Percentiles rank a stretch among this genome's conserved stretches.
Evolutionary conservation across 1,284 basidiomycete genomes (phyloP).

Genomic region (Boletus sp.): DNA sequence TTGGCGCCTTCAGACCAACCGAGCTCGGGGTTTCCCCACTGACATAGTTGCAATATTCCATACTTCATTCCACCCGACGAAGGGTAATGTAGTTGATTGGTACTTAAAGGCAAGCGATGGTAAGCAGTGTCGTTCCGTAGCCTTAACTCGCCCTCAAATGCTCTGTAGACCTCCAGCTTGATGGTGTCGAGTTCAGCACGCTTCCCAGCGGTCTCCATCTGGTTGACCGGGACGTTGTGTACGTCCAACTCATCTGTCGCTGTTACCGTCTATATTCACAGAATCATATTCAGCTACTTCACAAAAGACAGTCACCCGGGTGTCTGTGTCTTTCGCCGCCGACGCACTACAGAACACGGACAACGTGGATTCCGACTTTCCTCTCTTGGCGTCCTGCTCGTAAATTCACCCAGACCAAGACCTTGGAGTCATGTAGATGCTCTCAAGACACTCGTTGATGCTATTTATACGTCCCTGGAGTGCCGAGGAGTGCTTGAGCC

Average conservation of each 20-base stretch:
- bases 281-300: constrained; percentile 53
- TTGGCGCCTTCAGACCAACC: not conserved
- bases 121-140: constrained; percentile 27
- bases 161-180: constrained; percentile 56
- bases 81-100: constrained; percentile 76
- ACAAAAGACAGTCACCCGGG: constrained; percentile 64
- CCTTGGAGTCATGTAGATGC: constrained; percentile 67
- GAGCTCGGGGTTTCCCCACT: not conserved
- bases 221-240: constrained; percentile 75
- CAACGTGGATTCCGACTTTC: constrained; percentile 75
- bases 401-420: constrained; percentile 55
- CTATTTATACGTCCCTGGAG: constrained; percentile 52
- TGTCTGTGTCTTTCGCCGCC: constrained; percentile 65
- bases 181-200: constrained; percentile 71
- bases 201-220: constrained; percentile 78
- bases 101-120: constrained; percentile 62
- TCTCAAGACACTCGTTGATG: constrained; percentile 54
- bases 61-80: constrained; percentile 76
- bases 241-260: constrained; percentile 27
- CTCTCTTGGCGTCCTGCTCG: constrained; percentile 71
- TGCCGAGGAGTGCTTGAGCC: constrained; percentile 46
- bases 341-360: constrained; percentile 61
- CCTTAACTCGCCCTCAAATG: constrained; percentile 1
- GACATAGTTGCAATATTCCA: constrained; percentile 82
- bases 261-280: constrained; percentile 5